Evolutionary conservation across 768 basidiomycete species (phyloP).

Genomic region (Boletus coccyginus): DNA sequence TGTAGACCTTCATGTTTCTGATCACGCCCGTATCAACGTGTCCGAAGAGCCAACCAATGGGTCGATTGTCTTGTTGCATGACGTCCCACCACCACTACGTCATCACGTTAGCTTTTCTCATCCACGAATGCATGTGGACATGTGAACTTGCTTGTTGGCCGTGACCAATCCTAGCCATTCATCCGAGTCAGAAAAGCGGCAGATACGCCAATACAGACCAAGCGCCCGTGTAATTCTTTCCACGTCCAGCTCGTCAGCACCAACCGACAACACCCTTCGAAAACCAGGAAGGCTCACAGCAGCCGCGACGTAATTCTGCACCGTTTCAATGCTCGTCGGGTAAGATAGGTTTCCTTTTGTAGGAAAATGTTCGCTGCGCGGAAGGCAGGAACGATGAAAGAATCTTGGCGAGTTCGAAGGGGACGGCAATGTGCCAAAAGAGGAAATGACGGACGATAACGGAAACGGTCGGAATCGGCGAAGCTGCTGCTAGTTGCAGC

Average conservation of each 20-base stretch:
- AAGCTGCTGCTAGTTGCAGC: too few species aligned
- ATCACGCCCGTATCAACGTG: constrained; percentile 55
- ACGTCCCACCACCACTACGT: constrained; percentile 56
- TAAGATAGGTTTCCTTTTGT: constrained; percentile 59
- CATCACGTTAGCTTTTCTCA: background rate
- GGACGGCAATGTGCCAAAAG: too few species aligned
- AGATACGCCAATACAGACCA: background rate
- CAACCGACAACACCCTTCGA: background rate
- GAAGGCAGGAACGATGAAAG: too few species aligned
- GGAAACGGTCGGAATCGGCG: too few species aligned
- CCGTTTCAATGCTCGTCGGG: constrained; percentile 46
- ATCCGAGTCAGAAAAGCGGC: background rate
- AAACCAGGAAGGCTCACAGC: constrained; percentile 33
- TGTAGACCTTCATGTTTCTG: constrained; percentile 55
- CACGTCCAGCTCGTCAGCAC: background rate
- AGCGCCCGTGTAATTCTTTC: constrained; percentile 41
- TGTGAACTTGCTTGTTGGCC: constrained; percentile 45
- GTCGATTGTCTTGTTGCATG: constrained; percentile 49
- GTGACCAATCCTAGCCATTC: constrained; percentile 48
- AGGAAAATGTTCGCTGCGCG: too few species aligned
- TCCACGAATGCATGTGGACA: background rate
- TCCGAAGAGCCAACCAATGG: constrained; percentile 52
- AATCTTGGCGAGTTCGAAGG: too few species aligned
- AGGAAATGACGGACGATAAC: too few species aligned
- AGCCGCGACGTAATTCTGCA: constrained; percentile 47